Base-by-base conservation (phyloP, 2,329 filamentous ascomycete genomes). In the Zymoseptoria tritici region DNA sequence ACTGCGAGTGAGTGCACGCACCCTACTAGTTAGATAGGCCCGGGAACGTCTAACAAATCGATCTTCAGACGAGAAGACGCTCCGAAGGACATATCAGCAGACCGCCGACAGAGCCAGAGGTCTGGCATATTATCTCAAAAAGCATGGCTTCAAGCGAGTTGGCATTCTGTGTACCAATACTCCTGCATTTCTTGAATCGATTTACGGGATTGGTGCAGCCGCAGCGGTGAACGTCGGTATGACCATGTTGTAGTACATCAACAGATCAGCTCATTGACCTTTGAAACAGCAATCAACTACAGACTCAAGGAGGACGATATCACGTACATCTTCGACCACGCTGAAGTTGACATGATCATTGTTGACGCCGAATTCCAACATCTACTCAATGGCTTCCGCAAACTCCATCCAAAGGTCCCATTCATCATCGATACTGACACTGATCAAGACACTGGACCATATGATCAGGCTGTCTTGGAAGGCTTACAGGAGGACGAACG, bases 91-190 rank as follows among this genome's bases (percentile, higher is more conserved):
- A 2, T 99, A 99, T 72, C 79, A 80, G 60, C 87, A 94, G 70
- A 85, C 91, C 60, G 89, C 94, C 16, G 90, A 96, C 70, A 89
- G 94, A 51, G 90, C 92, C 2, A 80, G 90, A 50, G 94, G 93
- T 0, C 78, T 99, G 19, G 92, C 91, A 13, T 97, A 96, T 76
- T 97, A 88, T 73, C 73, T 99, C 59, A 83, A 83, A 67, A 90
- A 89, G 73, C 84, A 89, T 70, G 81, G 83, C 4, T 85, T 85
- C 70, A 87, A 85, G 69, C 83, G 89, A 61, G 88, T 97, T 5
- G 94, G 94, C 6, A 87, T 99, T 54, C 80, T 99, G 9, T 87
- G 86, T 8, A 90, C 94, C 2, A 99, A 99, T 73, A 99, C 94
- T 0, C 94, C 94, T 0, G 92, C 92, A 0, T 97, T 97, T 69